phyloP scores from a whole-genome alignment of 768 basidiomycete genomes.

The Amanita inopinata region DNA sequence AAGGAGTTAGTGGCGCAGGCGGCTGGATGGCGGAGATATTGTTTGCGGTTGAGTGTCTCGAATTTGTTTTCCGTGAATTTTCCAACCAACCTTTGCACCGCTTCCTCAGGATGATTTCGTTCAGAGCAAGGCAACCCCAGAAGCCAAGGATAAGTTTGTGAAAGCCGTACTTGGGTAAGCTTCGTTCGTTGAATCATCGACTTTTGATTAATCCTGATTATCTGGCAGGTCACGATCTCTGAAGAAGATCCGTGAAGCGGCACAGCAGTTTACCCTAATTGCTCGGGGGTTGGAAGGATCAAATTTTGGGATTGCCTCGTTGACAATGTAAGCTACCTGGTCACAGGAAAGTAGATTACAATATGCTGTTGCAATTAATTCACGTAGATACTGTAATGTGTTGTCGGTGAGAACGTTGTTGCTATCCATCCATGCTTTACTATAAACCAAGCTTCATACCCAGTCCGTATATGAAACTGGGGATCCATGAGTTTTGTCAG shows the following conservation, averaged over 20 bases:
- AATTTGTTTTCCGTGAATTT: constrained; percentile 5
- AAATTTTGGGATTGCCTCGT: constrained; percentile 74
- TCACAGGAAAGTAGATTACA: no score
- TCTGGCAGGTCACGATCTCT: constrained; percentile 48
- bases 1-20: constrained; percentile 25
- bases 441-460: no score
- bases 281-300: constrained; percentile 80
- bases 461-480: no score
- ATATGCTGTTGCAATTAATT: no score
- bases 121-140: constrained; percentile 58
- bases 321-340: constrained; percentile 44
- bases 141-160: constrained; percentile 72
- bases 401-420: no score
- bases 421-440: no score
- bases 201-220: background rate
- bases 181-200: constrained; percentile 12
- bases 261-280: constrained; percentile 80
- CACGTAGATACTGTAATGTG: no score
- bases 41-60: constrained; percentile 36
- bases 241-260: constrained; percentile 70
- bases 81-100: background rate
- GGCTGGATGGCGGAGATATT: constrained; percentile 71
- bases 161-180: constrained; percentile 57
- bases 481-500: no score
- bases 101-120: constrained; percentile 57